Base-by-base conservation (phyloP, 331 rosid genomes). In the Pyrus hybrid region DNA sequence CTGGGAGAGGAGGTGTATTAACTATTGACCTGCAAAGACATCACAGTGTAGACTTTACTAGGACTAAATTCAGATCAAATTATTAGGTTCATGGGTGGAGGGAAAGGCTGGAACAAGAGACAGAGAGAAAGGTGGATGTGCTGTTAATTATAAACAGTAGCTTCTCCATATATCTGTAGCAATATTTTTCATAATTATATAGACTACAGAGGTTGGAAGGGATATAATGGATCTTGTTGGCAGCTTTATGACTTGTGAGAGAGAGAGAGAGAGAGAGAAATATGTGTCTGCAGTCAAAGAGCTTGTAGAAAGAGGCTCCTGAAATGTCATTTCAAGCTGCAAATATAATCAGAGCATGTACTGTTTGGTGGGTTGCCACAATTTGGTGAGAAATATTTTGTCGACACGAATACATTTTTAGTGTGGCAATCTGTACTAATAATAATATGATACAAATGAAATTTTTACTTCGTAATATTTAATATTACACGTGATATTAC, bases 291-390 rank as follows among this genome's bases (percentile, higher is more conserved):
- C 29, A 58, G 68, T 72, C 76, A 72, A 72, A 72, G 37, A 14
- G 63, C 21, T 51, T 51, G 3, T 32, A 37, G 41, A 56, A 17
- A 53, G 53, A 22, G 67, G 22, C 47, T 16, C 23, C 67, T 71
- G 92, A 89, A 45, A 84, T 85, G 94, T 91, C 92, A 88, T 84
- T 11, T 91, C 97, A 88, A 71, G 83, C 83, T 81, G 85, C 82
- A 82, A 80, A 68, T 5, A 76, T 58, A 64, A 18, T 37, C 88
- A 85, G 92, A 77, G 81, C 51, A 57, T 85, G 76, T 79, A 85
- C 81, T 75, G 89, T 80, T 71, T 57, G 73, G 72, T 81, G 85
- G 80, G 78, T 76, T 79, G 71, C 65, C 77, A 68, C 79, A 49
- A 49, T 49, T 16, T 49, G n/a, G 4, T 17, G 56, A 49, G 56